A percentile compares a stretch with the other conserved stretches of the same genome.
These are phyloP conservation scores for Daldinia bambusicola DNA, from an alignment of 495 filamentous ascomycete species.

Conservation along the genomic window DNA sequence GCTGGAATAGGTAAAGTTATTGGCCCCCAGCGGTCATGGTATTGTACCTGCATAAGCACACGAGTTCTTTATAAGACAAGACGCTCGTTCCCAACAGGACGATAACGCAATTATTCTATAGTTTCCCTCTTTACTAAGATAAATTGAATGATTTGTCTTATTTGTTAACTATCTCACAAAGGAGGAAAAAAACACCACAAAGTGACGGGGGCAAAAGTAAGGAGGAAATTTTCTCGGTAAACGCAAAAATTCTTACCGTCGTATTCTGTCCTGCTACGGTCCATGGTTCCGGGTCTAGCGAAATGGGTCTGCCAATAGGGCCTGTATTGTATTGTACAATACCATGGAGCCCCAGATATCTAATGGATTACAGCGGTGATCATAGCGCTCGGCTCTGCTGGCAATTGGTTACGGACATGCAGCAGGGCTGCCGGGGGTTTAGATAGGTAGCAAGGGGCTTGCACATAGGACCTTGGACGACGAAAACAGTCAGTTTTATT, in stretches of 20 bases:
- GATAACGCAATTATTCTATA: neutral
- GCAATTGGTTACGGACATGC: slow-evolving; percentile 4
- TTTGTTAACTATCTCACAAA: no score
- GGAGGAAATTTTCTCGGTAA: slow-evolving; percentile 12
- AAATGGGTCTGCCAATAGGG: slow-evolving; percentile 5
- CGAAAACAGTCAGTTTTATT: neutral
- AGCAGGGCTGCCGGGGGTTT: neutral
- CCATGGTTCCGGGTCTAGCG: slow-evolving; percentile 34
- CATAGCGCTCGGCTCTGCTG: slow-evolving; percentile 28
- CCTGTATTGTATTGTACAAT: no score
- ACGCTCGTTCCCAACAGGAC: neutral
- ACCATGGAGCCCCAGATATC: slow-evolving; percentile 6
- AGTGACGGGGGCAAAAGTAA: neutral
- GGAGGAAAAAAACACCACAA: no score
- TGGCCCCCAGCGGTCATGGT: neutral
- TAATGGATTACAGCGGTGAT: slow-evolving; percentile 16
- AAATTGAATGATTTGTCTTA: no score
- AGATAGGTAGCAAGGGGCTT: neutral
- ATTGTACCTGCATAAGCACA: slow-evolving; percentile 3
- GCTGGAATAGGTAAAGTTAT: slow-evolving; percentile 34
- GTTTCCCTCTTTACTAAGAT: neutral
- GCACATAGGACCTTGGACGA: neutral
- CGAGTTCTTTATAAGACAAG: neutral
- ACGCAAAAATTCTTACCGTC: slow-evolving; percentile 26
- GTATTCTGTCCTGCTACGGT: slow-evolving; percentile 13